Evolutionary conservation across 345 rosid genomes (phyloP).

Genomic region (Citrus glauca): DNA sequence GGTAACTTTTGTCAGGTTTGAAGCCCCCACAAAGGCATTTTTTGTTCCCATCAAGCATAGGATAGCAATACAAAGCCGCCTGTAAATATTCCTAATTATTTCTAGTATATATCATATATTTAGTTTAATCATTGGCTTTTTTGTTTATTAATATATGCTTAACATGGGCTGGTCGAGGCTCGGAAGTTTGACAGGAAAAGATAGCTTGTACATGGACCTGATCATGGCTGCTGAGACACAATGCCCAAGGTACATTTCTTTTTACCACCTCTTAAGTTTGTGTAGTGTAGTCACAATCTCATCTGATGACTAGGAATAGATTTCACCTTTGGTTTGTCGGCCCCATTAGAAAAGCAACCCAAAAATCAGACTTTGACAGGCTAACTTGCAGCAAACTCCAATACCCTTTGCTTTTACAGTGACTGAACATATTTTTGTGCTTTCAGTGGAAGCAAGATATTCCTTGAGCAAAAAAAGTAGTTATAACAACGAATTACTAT

Average conservation of each 20-base stretch:
- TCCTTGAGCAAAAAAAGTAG: neutral
- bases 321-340: neutral
- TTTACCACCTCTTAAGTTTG: neutral
- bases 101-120: constrained; percentile 24
- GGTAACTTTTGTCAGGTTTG: constrained; percentile 14
- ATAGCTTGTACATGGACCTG: neutral
- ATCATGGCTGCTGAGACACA: neutral
- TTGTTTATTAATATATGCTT: neutral
- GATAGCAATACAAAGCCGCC: constrained; percentile 22
- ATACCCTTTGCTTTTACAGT: neutral
- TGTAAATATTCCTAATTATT: constrained; percentile 42
- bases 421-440: neutral
- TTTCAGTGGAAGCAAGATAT: neutral
- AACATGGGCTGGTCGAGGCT: neutral
- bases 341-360: neutral
- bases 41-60: constrained; percentile 39
- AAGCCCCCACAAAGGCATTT: constrained; percentile 24
- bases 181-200: neutral
- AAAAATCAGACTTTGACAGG: neutral
- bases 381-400: neutral
- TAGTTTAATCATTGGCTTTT: constrained; percentile 14
- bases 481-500: neutral
- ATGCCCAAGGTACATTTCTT: constrained; percentile 6
- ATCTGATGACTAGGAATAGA: neutral
- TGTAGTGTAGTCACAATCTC: neutral